Base-by-base conservation (phyloP, 1,284 basidiomycete species). In the Ceratobasidium sp. region DNA sequence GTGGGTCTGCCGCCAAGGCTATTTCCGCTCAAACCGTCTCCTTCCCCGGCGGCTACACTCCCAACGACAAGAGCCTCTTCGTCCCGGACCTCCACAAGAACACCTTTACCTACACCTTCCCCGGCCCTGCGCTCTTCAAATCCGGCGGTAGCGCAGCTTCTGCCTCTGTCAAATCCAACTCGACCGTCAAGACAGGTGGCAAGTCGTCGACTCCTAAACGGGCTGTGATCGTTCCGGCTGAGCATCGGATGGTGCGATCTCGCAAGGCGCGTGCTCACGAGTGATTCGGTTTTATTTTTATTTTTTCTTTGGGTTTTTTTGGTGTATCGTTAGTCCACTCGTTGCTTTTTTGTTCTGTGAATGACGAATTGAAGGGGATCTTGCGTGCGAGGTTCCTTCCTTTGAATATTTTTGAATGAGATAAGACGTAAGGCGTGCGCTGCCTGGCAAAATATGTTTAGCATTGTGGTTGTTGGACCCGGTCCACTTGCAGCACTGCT, bases 1-100 rank as follows among this genome's bases (percentile, higher is more conserved):
- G 92, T 40, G 78, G 75, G 6, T 60, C 68, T 51, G 39, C 20
- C 61, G 33, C 3, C 15, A 5, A 68, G 46, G 72, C 72, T 20
- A 66, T 66, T 15, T 39, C 78, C 28, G 67, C 70, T 3, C 55
- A 73, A 20, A 79, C 71, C 23, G 80, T 73, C 39, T 55, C 56
- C 40, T 82, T 82, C 81, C 81, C 81, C 40, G 81, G 81, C 61
- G 81, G 77, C 20, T 82, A 82, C 71, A 70, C 51, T 6, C 66
- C 77, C 26, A 79, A 75, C 46, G 81, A 81, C 61, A 76, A 66
- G 61, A 76, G 72, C 46, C 53, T 76, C 20, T 76, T 76, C 61
- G 72, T 76, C 49, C 72, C 72, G 0, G 40, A 76, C 49, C 51
- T 76, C 10, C 55, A 55, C 61, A 66, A 60, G 40, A 75, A 78